phyloP scores from a whole-genome alignment of 495 filamentous ascomycete genomes.

The Tuber brumale region DNA sequence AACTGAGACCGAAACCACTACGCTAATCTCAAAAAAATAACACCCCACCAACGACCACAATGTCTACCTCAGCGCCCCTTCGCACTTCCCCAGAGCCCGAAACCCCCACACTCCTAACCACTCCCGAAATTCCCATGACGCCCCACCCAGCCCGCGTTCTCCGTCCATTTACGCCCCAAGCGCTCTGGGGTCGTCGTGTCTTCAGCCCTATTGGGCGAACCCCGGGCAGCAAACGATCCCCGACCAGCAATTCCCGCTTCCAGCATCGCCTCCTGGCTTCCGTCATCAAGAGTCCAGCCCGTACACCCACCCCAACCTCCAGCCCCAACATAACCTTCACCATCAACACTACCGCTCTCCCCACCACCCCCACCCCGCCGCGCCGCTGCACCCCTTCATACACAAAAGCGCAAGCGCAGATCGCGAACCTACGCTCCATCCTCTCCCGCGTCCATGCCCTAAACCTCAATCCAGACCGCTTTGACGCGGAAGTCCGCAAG shows the following conservation, averaged over 20 bases:
- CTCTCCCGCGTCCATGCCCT: neutral
- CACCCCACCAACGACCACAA: neutral
- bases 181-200: conserved; percentile 47
- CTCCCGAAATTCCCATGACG: conserved; percentile 54
- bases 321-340: neutral
- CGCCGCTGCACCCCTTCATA: neutral
- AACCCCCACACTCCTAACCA: neutral
- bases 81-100: neutral
- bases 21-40: neutral
- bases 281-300: neutral
- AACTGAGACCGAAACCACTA: neutral
- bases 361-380: neutral
- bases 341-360: neutral
- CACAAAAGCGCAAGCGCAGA: neutral
- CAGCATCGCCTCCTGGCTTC: neutral
- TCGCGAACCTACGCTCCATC: neutral
- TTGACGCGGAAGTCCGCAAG: neutral
- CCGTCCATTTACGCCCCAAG: conserved; percentile 31
- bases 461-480: neutral
- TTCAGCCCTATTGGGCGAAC: conserved; percentile 49
- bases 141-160: conserved; percentile 55
- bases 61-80: neutral
- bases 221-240: neutral
- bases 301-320: neutral
- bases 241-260: neutral